These are phyloP conservation scores for Avena atlantica DNA, from an alignment of 176 grass and related monocot species.

Conservation along the genomic window DNA sequence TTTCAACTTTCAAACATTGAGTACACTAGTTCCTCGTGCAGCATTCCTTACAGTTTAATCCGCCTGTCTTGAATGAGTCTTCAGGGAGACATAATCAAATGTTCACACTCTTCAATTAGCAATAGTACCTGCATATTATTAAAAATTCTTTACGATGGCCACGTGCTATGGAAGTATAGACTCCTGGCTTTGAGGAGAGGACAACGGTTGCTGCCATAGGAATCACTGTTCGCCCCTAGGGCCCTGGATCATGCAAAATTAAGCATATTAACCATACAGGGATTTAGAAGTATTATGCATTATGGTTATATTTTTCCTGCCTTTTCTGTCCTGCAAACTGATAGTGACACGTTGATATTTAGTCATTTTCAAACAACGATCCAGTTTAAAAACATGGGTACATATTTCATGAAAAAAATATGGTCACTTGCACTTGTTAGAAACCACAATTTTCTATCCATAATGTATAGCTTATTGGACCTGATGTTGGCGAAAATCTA, in stretches of 20 bases:
- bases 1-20: conserved; percentile 6
- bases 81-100: neutral
- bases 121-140: neutral
- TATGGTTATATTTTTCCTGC: neutral
- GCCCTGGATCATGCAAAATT: neutral
- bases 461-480: neutral
- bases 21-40: neutral
- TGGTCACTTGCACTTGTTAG: neutral
- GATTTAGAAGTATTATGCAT: neutral
- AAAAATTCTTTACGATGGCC: neutral
- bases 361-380: neutral
- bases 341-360: neutral
- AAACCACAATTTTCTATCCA: neutral
- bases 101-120: neutral
- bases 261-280: neutral
- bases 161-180: neutral
- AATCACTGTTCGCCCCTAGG: neutral
- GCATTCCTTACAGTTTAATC: neutral
- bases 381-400: neutral
- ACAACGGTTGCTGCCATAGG: neutral
- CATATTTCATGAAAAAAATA: neutral
- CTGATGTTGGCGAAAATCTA: neutral
- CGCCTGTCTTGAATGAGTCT: conserved; percentile 3
- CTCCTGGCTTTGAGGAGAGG: neutral
- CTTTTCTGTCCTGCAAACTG: neutral